Conservation (phyloP, 352 stramenopile genomes). For the Thalassiosira sp. region DNA sequence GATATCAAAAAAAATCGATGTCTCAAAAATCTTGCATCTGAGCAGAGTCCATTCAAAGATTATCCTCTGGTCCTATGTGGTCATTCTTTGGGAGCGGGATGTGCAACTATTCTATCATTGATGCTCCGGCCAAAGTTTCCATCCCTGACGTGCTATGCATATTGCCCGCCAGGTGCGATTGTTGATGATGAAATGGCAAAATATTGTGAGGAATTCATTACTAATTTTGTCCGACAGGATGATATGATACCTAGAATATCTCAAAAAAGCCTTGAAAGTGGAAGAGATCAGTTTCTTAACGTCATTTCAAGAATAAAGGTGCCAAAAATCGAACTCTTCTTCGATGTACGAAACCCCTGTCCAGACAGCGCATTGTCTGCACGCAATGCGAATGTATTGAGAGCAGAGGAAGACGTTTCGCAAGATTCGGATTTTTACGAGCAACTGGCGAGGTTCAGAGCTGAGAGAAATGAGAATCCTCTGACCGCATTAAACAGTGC, state of each 20-base stretch:
- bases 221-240: constrained; percentile 14
- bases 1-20: constrained; percentile 20
- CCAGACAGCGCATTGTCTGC: neutral
- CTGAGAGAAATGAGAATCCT: constrained; percentile 8
- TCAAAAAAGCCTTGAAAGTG: constrained; percentile 23
- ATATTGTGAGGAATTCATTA: constrained; percentile 14
- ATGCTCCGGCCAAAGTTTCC: constrained; percentile 24
- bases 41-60: constrained; percentile 15
- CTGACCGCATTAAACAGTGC: neutral
- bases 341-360: constrained; percentile 13
- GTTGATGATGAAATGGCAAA: constrained; percentile 13
- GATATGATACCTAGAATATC: constrained; percentile 22
- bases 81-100: constrained; percentile 25
- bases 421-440: constrained; percentile 14
- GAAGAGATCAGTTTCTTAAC: constrained; percentile 18
- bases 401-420: neutral
- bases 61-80: constrained; percentile 18
- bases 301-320: constrained; percentile 31
- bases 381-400: constrained; percentile 19
- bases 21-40: constrained; percentile 23
- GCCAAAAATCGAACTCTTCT: constrained; percentile 25
- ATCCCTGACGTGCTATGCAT: constrained; percentile 20
- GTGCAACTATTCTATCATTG: constrained; percentile 14
- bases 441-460: constrained; percentile 5
- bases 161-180: constrained; percentile 12